Conservation (phyloP, 495 filamentous ascomycete genomes). For the Trichoderma parareesei region DNA sequence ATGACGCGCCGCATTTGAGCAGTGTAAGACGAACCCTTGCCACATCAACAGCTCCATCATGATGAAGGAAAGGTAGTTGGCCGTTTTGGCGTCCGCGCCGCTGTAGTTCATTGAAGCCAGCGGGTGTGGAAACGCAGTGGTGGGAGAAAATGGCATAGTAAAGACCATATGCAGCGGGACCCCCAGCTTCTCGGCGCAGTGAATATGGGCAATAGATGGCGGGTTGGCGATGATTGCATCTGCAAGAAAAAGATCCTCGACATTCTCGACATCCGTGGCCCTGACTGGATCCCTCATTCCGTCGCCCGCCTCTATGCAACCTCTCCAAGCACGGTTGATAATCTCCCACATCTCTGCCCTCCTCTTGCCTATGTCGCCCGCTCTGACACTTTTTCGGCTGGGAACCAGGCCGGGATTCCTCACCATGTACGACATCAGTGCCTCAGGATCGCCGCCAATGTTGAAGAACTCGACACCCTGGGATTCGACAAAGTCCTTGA, state of each 20-base stretch:
- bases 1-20: not conserved
- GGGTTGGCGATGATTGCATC: constrained; percentile 64
- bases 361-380: constrained; percentile 52
- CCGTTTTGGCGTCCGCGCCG: constrained; percentile 38
- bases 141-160: constrained; percentile 58
- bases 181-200: constrained; percentile 52
- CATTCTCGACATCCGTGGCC: constrained; percentile 19
- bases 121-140: constrained; percentile 50
- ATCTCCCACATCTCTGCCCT: constrained; percentile 54
- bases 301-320: constrained; percentile 51
- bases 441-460: constrained; percentile 61
- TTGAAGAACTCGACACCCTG: constrained; percentile 61
- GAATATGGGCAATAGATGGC: constrained; percentile 56
- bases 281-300: not conserved
- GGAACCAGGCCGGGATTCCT: constrained; percentile 67
- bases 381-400: constrained; percentile 48
- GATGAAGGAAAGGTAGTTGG: constrained; percentile 52
- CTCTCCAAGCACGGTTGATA: constrained; percentile 59
- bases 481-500: constrained; percentile 52
- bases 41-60: constrained; percentile 59
- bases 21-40: constrained; percentile 46
- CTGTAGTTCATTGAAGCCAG: constrained; percentile 36
- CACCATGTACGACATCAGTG: constrained; percentile 74
- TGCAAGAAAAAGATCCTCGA: constrained; percentile 49
- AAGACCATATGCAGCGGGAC: constrained; percentile 61